Percentiles rank a stretch among this genome's conserved stretches.
phyloP scores from a whole-genome alignment of 345 rosid species.

The Gossypium rotundifolium region DNA sequence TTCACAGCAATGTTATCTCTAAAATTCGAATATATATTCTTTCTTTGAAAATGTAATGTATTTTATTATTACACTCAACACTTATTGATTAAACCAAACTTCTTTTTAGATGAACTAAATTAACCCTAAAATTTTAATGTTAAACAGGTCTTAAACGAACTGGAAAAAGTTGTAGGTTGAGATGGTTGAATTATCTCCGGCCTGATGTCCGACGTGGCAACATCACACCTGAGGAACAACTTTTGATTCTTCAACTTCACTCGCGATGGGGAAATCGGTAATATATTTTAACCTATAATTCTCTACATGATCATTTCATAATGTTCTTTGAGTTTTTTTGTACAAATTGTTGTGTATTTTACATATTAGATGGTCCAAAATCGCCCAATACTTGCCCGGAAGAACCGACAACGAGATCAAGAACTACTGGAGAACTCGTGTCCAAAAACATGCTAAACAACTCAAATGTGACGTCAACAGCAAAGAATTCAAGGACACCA shows the following conservation, averaged over 20 bases:
- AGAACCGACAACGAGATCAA: conserved; percentile 94
- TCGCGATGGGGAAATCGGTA: conserved; percentile 96
- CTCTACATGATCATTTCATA: neutral
- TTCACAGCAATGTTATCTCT: too few species aligned
- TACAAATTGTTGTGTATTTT: neutral
- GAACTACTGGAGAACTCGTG: conserved; percentile 95
- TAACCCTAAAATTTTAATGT: too few species aligned
- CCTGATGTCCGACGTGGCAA: conserved; percentile 95
- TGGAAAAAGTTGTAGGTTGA: conserved; percentile 89
- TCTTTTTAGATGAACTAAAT: too few species aligned
- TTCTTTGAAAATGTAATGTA: too few species aligned
- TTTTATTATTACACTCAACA: too few species aligned
- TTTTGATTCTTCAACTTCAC: conserved; percentile 88
- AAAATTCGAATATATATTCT: too few species aligned
- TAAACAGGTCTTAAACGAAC: conserved; percentile 74
- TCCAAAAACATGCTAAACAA: conserved; percentile 89
- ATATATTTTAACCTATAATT: neutral
- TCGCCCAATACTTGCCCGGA: conserved; percentile 86
- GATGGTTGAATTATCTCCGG: conserved; percentile 92
- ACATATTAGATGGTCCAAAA: conserved; percentile 70
- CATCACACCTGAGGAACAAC: conserved; percentile 82
- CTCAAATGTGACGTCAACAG: conserved; percentile 85
- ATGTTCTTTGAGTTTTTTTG: neutral
- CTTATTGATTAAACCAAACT: too few species aligned
- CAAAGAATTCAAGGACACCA: conserved; percentile 74